phyloP scores from a whole-genome alignment of 1,284 basidiomycete genomes.

The Inonotus obliquus region DNA sequence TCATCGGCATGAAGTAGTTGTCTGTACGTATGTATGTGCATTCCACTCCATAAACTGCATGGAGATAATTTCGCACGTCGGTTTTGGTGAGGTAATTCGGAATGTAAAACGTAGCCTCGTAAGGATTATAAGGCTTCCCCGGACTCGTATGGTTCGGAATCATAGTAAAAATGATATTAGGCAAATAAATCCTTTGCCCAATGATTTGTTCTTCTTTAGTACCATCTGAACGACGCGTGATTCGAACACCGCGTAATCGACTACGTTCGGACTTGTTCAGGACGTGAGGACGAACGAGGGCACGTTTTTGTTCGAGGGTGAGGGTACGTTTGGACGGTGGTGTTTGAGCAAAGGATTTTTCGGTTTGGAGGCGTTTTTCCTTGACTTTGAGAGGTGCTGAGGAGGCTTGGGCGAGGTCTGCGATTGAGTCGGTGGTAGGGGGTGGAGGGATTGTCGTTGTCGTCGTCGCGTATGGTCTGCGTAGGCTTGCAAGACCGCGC shows the following conservation, averaged over 20 bases:
- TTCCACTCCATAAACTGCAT: slow-evolving; percentile 78
- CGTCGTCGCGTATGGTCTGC: slow-evolving; percentile 14
- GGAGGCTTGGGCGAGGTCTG: slow-evolving; percentile 9
- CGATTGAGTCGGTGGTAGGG: background rate
- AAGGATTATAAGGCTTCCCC: slow-evolving; percentile 86
- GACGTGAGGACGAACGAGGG: slow-evolving; percentile 5
- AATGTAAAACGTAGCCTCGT: slow-evolving; percentile 91
- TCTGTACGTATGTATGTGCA: slow-evolving; percentile 93
- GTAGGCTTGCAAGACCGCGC: background rate
- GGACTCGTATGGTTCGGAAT: slow-evolving; percentile 79
- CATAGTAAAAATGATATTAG: slow-evolving; percentile 80
- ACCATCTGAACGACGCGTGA: slow-evolving; percentile 35
- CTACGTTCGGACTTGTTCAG: background rate
- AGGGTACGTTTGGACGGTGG: background rate
- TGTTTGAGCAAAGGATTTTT: slow-evolving; percentile 2
- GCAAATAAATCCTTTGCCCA: slow-evolving; percentile 83
- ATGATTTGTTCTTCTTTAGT: slow-evolving; percentile 48
- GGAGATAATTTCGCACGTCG: slow-evolving; percentile 84
- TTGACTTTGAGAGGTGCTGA: slow-evolving; percentile 15
- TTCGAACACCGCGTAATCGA: slow-evolving; percentile 59
- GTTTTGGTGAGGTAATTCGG: slow-evolving; percentile 86
- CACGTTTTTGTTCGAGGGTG: slow-evolving; percentile 3
- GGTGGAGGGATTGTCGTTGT: background rate
- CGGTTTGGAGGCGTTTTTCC: slow-evolving; percentile 4
- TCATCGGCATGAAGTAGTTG: slow-evolving; percentile 69